Conservation (phyloP, 2,329 filamentous ascomycete species). For the Ceratocystis cacaofunesta region DNA sequence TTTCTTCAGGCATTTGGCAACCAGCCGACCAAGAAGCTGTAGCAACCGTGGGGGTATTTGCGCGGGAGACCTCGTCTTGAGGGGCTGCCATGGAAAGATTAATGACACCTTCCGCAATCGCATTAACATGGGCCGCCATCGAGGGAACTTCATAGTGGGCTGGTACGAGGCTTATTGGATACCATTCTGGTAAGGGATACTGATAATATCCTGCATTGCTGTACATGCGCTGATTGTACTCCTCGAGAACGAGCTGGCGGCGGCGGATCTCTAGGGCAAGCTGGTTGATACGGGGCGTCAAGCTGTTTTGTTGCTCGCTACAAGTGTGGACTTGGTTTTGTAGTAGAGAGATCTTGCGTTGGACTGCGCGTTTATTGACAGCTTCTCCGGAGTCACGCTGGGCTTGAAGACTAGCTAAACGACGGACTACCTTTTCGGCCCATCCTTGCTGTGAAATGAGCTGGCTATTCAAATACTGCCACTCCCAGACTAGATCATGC, state of each 20-base stretch:
- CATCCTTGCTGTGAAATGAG: constrained; percentile 9
- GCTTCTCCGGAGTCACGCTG: constrained; percentile 9
- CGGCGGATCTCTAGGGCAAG: constrained; percentile 14
- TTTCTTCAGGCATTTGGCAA: constrained; percentile 2
- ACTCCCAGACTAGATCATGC: constrained; percentile 5
- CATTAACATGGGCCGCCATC: background rate
- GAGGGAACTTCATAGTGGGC: background rate
- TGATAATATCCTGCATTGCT: constrained; percentile 1
- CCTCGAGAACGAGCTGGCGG: constrained; percentile 14
- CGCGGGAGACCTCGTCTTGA: background rate
- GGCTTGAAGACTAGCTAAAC: constrained; percentile 12
- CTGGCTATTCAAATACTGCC: constrained; percentile 13
- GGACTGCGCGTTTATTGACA: constrained; percentile 8
- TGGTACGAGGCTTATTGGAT: background rate
- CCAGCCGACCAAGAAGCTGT: background rate
- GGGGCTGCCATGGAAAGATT: background rate
- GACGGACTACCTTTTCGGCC: constrained; percentile 12
- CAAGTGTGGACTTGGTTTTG: constrained; percentile 10
- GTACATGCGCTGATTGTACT: constrained; percentile 13
- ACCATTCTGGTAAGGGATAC: background rate
- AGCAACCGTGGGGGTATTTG: background rate
- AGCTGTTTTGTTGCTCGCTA: constrained; percentile 12
- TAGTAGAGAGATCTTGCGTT: constrained; percentile 12
- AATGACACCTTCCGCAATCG: background rate
- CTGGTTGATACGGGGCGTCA: constrained; percentile 15